Evolutionary conservation across 805 yeast genomes (phyloP).

Genomic region (Wickerhamiella slavikovae): DNA sequence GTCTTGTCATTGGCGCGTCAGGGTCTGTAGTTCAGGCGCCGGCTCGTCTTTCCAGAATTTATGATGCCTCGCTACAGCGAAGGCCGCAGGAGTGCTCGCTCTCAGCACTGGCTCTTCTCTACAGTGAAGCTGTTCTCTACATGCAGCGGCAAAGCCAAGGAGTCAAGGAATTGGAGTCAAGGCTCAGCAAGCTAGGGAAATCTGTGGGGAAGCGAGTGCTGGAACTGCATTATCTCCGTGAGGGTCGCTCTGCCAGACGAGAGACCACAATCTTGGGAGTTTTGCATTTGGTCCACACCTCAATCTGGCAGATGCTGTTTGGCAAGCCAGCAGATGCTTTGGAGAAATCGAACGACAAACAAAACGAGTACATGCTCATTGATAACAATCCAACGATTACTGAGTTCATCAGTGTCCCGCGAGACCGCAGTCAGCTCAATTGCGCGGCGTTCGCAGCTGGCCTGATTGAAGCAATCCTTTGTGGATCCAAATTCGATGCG

Average conservation of each 20-base stretch:
- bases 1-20: too few species aligned
- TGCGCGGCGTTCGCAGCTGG: constrained; percentile 78
- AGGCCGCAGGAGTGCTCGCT: constrained; percentile 46
- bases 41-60: too few species aligned
- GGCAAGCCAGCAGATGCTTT: constrained; percentile 56
- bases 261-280: constrained; percentile 47
- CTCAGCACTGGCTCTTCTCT: constrained; percentile 46
- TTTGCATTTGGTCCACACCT: constrained; percentile 49
- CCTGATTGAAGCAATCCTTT: constrained; percentile 62
- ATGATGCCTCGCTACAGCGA: constrained; percentile 49
- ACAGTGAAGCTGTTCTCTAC: constrained; percentile 50
- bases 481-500: constrained; percentile 50
- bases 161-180: constrained; percentile 32
- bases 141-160: constrained; percentile 41
- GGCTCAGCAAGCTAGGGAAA: constrained; percentile 56
- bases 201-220: constrained; percentile 51
- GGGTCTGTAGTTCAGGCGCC: too few species aligned
- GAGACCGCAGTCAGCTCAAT: constrained; percentile 55
- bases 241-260: constrained; percentile 44
- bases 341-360: constrained; percentile 49
- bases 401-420: constrained; percentile 58
- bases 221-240: constrained; percentile 49
- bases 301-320: constrained; percentile 54
- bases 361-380: constrained; percentile 56
- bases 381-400: constrained; percentile 55